phyloP scores from a whole-genome alignment of 2,329 filamentous ascomycete genomes.

The Aspergillus pseudoglaucus region DNA sequence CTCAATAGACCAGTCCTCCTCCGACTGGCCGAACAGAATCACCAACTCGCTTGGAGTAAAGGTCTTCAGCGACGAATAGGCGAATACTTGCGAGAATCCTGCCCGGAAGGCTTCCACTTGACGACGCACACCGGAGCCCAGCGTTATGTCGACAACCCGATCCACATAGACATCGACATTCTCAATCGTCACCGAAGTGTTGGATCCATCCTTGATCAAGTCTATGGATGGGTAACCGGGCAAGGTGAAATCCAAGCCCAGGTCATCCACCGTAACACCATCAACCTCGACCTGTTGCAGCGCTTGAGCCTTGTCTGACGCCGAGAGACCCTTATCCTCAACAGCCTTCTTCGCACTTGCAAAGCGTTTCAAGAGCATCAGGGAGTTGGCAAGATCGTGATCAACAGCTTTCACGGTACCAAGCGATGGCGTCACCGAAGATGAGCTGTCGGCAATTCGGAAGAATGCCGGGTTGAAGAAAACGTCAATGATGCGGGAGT shows the following conservation, averaged over 20 bases:
- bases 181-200: constrained; percentile 73
- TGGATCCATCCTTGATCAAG: constrained; percentile 65
- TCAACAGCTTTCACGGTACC: constrained; percentile 88
- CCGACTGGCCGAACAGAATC: constrained; percentile 82
- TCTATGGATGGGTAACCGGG: constrained; percentile 87
- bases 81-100: constrained; percentile 94
- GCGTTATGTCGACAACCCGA: constrained; percentile 81
- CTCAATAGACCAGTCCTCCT: constrained; percentile 96
- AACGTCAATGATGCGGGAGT: constrained; percentile 94
- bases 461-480: constrained; percentile 98
- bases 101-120: constrained; percentile 87
- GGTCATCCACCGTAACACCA: constrained; percentile 71
- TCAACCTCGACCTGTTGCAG: constrained; percentile 67
- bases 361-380: constrained; percentile 83
- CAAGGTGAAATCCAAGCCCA: constrained; percentile 89
- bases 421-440: constrained; percentile 69
- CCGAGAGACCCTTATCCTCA: constrained; percentile 61
- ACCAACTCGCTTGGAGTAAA: constrained; percentile 95
- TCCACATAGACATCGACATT: constrained; percentile 89
- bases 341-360: constrained; percentile 74
- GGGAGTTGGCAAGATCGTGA: constrained; percentile 72
- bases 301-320: constrained; percentile 64
- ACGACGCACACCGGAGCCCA: constrained; percentile 77
- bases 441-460: constrained; percentile 70
- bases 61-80: constrained; percentile 81